Conservation (phyloP, 1,284 basidiomycete genomes). For the Rhodofomes roseus region DNA sequence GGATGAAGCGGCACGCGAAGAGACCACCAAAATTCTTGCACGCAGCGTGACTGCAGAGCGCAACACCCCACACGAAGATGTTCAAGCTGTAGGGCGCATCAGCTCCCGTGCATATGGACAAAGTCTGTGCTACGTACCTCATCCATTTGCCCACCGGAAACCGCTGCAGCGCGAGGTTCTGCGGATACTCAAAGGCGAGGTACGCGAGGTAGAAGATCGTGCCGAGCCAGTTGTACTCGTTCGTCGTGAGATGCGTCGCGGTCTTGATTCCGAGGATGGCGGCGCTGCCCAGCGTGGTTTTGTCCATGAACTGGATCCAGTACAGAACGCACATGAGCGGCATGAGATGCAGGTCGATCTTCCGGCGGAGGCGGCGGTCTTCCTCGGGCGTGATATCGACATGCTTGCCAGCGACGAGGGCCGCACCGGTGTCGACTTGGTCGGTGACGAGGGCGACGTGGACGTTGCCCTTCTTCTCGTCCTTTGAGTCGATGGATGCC, state of each 20-base stretch:
- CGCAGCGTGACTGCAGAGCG: constrained; percentile 63
- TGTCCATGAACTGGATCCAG: constrained; percentile 71
- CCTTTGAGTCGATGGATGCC: constrained; percentile 13
- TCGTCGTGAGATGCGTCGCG: constrained; percentile 28
- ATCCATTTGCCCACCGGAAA: constrained; percentile 85
- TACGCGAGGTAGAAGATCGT: constrained; percentile 71
- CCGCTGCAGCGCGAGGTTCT: constrained; percentile 69
- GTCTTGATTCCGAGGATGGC: constrained; percentile 63
- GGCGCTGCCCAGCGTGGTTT: constrained; percentile 64
- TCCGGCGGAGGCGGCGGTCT: constrained; percentile 48
- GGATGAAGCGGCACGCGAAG: constrained; percentile 58
- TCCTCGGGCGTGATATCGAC: constrained; percentile 45
- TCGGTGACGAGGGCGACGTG: constrained; percentile 28
- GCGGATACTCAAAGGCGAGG: constrained; percentile 66
- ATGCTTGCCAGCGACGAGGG: constrained; percentile 41
- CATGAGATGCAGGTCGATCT: constrained; percentile 64
- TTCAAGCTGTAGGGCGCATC: constrained; percentile 42
- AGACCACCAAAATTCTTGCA: constrained; percentile 70
- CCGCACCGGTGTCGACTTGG: constrained; percentile 55
- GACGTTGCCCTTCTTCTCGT: constrained; percentile 20
- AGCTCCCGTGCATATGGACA: background rate
- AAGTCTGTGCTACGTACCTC: constrained; percentile 38
- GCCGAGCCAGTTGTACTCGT: constrained; percentile 49
- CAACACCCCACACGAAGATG: constrained; percentile 66
- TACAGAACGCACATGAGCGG: constrained; percentile 70